Base-by-base conservation (phyloP, 176 grass and related monocot species). In the Triticum turgidum region DNA sequence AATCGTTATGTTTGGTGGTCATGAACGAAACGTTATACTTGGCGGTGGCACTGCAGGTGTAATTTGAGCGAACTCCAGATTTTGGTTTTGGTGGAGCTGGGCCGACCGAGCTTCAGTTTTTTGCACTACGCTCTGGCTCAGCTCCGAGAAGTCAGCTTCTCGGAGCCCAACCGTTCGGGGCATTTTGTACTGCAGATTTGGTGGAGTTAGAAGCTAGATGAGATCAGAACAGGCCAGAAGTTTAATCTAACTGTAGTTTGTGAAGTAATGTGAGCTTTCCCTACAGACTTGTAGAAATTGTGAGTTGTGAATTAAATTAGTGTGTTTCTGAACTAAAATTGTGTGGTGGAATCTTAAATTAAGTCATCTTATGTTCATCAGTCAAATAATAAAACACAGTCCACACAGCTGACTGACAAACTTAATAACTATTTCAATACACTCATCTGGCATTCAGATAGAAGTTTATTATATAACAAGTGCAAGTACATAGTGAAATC, bases 371-470 rank as follows among this genome's bases (percentile, higher is more conserved):
- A 21, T 30, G 12, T 24, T 27, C 11, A 35, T 81, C 51, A 66
- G 22, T 80, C 18, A 58, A 85, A 66, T 75, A 76, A 34, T 77
- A 67, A 85, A 81, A 5, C 59, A 82, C 62, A 81, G 13, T n/a
- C 8, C 42, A 35, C 56, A 17, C 12, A 75, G 61, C 21, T 44
- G 65, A 18, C 14, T 7, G 68, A 39, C 68, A 18, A 71, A 67
- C 9, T 74, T 79, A 10, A 42, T 72, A 14, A 7, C 24, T 59
- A 56, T 58, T 83, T 83, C 17, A 56, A 65, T 9, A 21, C 44
- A 21, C 44, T 44, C 75, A 63, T 80, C 70, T 66, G 24, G 21
- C 79, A 44, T 66, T 76, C 35, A n/a, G 54, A 41, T 61, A 42
- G 4, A 17, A 32, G 73, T 14, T 52, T 24, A 35, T 25, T 81